These are phyloP conservation scores for Tuber calosporum DNA, from an alignment of 495 filamentous ascomycete species.

Conservation along the genomic window DNA sequence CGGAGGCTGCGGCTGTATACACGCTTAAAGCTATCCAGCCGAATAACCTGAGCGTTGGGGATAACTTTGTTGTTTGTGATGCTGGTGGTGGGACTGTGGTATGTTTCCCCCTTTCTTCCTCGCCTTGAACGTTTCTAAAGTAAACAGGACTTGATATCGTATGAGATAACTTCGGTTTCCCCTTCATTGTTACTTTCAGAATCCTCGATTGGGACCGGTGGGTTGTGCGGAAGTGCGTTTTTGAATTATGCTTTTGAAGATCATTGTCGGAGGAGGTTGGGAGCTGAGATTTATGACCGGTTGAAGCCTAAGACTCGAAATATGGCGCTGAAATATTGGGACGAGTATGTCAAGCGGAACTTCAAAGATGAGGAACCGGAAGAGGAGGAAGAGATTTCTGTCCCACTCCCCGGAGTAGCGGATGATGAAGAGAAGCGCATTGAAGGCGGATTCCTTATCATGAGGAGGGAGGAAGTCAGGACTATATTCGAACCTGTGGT, in stretches of 20 bases:
- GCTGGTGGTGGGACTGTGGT: constrained; percentile 67
- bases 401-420: constrained; percentile 64
- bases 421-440: constrained; percentile 58
- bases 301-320: constrained; percentile 59
- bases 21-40: constrained; percentile 61
- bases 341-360: constrained; percentile 62
- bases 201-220: constrained; percentile 58
- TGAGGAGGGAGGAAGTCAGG: constrained; percentile 55
- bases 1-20: constrained; percentile 69
- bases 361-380: constrained; percentile 52
- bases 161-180: constrained; percentile 55
- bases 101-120: background rate
- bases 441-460: constrained; percentile 57
- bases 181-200: constrained; percentile 56
- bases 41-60: constrained; percentile 55
- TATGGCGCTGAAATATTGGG: constrained; percentile 61
- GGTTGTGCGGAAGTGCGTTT: constrained; percentile 60
- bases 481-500: constrained; percentile 62
- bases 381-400: constrained; percentile 62
- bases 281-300: constrained; percentile 52
- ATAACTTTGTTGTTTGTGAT: constrained; percentile 70
- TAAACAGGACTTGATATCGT: constrained; percentile 56
- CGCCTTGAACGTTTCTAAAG: constrained; percentile 30
- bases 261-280: constrained; percentile 54
- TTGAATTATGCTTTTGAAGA: constrained; percentile 63